Conservation (phyloP, 2,329 filamentous ascomycete species). For the Trichoderma aggressivum region DNA sequence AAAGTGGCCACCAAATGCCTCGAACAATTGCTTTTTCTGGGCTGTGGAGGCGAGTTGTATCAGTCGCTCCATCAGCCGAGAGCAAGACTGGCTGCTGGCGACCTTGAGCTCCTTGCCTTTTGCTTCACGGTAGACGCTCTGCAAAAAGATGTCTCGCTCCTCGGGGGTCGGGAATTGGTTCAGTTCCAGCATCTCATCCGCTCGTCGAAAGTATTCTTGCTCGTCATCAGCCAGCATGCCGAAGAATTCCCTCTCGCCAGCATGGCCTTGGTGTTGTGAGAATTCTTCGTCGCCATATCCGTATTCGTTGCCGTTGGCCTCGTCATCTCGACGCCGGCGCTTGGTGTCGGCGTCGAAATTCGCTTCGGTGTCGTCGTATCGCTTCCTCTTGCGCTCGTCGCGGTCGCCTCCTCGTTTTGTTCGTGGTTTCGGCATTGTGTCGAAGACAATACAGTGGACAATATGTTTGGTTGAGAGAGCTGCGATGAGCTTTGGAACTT, state of each 20-base stretch:
- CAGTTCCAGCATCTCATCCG: slow-evolving; percentile 83
- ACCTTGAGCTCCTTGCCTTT: slow-evolving; percentile 93
- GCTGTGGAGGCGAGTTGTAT: slow-evolving; percentile 74
- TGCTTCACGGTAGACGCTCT: slow-evolving; percentile 82
- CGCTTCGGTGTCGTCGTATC: slow-evolving; percentile 28
- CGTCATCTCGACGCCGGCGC: slow-evolving; percentile 27
- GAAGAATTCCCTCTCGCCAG: slow-evolving; percentile 72
- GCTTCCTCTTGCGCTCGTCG: slow-evolving; percentile 42
- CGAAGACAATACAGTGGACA: not conserved
- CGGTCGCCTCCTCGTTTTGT: slow-evolving; percentile 40
- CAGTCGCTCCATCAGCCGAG: slow-evolving; percentile 84
- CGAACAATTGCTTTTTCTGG: slow-evolving; percentile 85
- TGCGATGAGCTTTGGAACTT: not conserved
- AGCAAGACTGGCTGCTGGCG: slow-evolving; percentile 93
- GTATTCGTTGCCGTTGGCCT: slow-evolving; percentile 24
- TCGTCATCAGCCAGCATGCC: slow-evolving; percentile 90
- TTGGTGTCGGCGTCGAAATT: slow-evolving; percentile 24
- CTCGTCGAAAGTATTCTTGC: slow-evolving; percentile 90
- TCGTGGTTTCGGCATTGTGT: slow-evolving; percentile 43
- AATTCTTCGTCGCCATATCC: slow-evolving; percentile 23
- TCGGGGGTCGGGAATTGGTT: slow-evolving; percentile 81
- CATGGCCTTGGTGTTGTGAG: slow-evolving; percentile 27
- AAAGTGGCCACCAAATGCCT: slow-evolving; percentile 82
- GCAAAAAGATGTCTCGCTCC: slow-evolving; percentile 67
- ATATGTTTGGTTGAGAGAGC: not conserved